Base-by-base conservation (phyloP, 2,329 filamentous ascomycete genomes). In the Talaromyces funiculosus region DNA sequence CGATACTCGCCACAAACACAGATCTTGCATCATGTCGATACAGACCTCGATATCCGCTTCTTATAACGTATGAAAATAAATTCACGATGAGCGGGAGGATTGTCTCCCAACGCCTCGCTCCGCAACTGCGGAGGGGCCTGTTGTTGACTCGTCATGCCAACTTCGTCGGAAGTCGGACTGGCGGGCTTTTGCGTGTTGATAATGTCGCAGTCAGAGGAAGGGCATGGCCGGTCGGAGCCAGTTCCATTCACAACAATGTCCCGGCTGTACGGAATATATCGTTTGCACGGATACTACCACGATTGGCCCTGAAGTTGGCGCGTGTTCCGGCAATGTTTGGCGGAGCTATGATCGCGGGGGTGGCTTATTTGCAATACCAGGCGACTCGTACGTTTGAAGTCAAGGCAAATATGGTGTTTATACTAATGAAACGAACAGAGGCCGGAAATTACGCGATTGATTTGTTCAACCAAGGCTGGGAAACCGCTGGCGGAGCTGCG, bases 311-410 rank as follows among this genome's bases (percentile, higher is more conserved):
- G 71, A 99, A 97, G 79, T 88, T 99, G 67, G 83, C 87, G 37
- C 86, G 92, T 60, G 81, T 96, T 59, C 94, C 94, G 20, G 94
- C 94, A 61, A 88, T 97, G 78, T 92, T 96, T 69, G 94, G 93
- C 43, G 92, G 91, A 43, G 84, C 92, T 51, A 90, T 92, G 70
- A 84, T 99, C 66, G 92, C 90, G 14, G 90, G 90, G 2, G 78
- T 95, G 62, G 92, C 92, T 26, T 99, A 96, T 83, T 79, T 99
- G 53, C 94, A 99, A 73, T 97, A 99, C 73, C 94, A 99, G 76
- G 93, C 94, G 64, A 86, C 88, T 60, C 90, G 90, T 92, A 83
- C 64, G 89, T 83, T 29, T 16, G 4, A 63, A 35, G 38, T 12
- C 10, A 3, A 10, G 1, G 4, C 26, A 3, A 1, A 18, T 22